Evolutionary conservation across 2,329 filamentous ascomycete genomes (phyloP).

Genomic region (Didymosphaeria variabile): DNA sequence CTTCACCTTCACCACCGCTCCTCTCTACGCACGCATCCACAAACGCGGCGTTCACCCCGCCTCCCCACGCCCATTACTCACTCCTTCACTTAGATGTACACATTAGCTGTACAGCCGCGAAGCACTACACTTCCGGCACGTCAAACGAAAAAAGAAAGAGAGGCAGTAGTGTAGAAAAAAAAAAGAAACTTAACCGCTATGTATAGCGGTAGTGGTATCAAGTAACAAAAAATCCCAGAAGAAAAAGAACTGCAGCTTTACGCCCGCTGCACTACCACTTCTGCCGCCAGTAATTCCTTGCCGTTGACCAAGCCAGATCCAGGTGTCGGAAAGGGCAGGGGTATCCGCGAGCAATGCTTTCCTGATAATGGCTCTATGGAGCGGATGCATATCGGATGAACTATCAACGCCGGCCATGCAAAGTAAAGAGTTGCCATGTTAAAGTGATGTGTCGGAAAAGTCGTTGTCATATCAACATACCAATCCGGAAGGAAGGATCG

Average conservation of each 20-base stretch:
- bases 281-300: not conserved
- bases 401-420: conserved; percentile 22
- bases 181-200: conserved; percentile 12
- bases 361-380: not conserved
- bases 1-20: conserved; percentile 1
- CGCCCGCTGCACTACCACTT: conserved; percentile 1
- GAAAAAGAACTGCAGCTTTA: not conserved
- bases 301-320: conserved; percentile 2
- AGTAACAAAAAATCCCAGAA: conserved; percentile 10
- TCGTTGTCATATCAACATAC: conserved; percentile 11
- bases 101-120: conserved; percentile 18
- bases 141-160: conserved; percentile 4
- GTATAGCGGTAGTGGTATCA: conserved; percentile 19
- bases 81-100: conserved; percentile 16
- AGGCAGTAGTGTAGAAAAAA: conserved; percentile 7
- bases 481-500: conserved; percentile 16
- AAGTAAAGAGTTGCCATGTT: not conserved
- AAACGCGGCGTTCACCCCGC: conserved; percentile 8
- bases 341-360: conserved; percentile 14
- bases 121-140: not conserved
- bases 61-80: conserved; percentile 12
- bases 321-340: conserved; percentile 3
- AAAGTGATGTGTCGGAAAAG: conserved; percentile 6
- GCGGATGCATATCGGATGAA: not conserved
- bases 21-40: conserved; percentile 4